phyloP scores from a whole-genome alignment of 1,139 yeast species.

The Debaryomyces nepalensis region DNA sequence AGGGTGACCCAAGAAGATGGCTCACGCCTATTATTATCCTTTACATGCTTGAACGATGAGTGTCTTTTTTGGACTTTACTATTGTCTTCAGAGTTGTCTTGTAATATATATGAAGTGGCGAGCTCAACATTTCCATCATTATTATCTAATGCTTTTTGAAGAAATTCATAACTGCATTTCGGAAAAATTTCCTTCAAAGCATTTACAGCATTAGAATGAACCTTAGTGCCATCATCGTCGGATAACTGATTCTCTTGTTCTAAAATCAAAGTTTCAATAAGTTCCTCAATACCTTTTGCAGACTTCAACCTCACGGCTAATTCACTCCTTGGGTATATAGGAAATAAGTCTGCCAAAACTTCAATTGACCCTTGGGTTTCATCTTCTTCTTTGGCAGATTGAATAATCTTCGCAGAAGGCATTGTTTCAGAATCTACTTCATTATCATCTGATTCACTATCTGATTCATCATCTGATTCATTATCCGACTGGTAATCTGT shows the following conservation, averaged over 20 bases:
- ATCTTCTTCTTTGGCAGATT: slow-evolving; percentile 22
- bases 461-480: not conserved
- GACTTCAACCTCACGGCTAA: slow-evolving; percentile 28
- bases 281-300: slow-evolving; percentile 24
- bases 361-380: slow-evolving; percentile 16
- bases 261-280: slow-evolving; percentile 28
- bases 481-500: not conserved
- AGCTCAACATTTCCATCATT: slow-evolving; percentile 24
- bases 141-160: slow-evolving; percentile 22
- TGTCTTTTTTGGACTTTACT: too few species aligned
- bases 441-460: not conserved
- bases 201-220: slow-evolving; percentile 15
- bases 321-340: slow-evolving; percentile 31
- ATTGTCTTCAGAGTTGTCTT: not conserved
- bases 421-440: not conserved
- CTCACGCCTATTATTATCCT: too few species aligned
- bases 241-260: slow-evolving; percentile 7
- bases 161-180: slow-evolving; percentile 18
- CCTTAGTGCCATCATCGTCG: not conserved
- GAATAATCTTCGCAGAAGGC: too few species aligned
- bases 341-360: slow-evolving; percentile 31
- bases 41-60: too few species aligned
- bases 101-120: slow-evolving; percentile 14
- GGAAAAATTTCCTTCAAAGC: slow-evolving; percentile 32
- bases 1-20: slow-evolving; percentile 11